Conservation (phyloP, 2,329 filamentous ascomycete species). For the Fusarium verrucosum region DNA sequence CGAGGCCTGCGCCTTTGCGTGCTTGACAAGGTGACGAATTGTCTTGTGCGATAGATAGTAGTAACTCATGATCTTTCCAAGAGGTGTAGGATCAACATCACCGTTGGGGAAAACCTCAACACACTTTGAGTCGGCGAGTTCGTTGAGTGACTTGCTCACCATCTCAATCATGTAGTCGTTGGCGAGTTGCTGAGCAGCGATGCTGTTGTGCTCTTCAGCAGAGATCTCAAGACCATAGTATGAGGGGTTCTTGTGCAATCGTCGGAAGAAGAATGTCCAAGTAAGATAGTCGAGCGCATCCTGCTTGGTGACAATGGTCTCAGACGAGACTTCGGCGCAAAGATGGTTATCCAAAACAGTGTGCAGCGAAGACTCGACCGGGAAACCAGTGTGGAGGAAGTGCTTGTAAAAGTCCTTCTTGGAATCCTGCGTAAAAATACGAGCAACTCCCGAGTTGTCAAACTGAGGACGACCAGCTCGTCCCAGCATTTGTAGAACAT, state of each 20-base stretch:
- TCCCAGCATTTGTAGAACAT: constrained; percentile 97
- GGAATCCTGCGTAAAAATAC: constrained; percentile 95
- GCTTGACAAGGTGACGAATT: constrained; percentile 81
- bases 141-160: constrained; percentile 84
- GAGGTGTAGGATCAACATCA: constrained; percentile 86
- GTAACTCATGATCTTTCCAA: constrained; percentile 99
- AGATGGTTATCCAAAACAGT: constrained; percentile 98
- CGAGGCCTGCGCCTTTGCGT: constrained; percentile 77
- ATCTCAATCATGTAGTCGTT: constrained; percentile 96
- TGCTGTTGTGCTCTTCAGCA: constrained; percentile 89
- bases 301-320: constrained; percentile 92
- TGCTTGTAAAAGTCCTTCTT: constrained; percentile 99
- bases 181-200: constrained; percentile 83
- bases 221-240: constrained; percentile 97
- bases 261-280: constrained; percentile 99
- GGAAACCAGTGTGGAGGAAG: constrained; percentile 97
- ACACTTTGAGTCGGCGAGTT: constrained; percentile 86
- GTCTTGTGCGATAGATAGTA: constrained; percentile 98
- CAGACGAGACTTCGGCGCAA: constrained; percentile 91
- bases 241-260: constrained; percentile 96
- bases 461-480: constrained; percentile 96
- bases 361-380: constrained; percentile 94
- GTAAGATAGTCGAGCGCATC: constrained; percentile 97
- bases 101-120: constrained; percentile 85
- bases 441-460: constrained; percentile 92